Evolutionary conservation across 2,329 filamentous ascomycete species (phyloP).

Genomic region (Colletotrichum simmondsii): DNA sequence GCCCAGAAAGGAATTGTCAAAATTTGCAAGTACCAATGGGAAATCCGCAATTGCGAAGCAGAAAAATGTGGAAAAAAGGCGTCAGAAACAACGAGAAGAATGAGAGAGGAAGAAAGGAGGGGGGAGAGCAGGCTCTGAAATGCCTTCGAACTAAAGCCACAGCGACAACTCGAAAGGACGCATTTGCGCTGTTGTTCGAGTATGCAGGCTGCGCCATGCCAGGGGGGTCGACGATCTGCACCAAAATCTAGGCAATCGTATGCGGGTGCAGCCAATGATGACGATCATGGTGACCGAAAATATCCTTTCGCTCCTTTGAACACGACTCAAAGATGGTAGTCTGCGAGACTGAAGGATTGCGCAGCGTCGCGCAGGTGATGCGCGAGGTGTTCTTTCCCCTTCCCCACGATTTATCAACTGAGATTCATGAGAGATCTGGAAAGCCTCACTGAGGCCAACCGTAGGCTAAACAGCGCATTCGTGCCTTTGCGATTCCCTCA

Average conservation of each 20-base stretch:
- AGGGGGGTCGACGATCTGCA: not conserved
- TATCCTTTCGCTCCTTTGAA: not conserved
- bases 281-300: conserved; percentile 1
- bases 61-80: not conserved
- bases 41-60: conserved; percentile 6
- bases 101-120: not conserved
- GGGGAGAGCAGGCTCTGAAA: not conserved
- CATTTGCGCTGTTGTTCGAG: conserved; percentile 20
- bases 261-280: conserved; percentile 8
- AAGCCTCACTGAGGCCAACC: not conserved
- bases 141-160: not conserved
- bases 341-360: not conserved
- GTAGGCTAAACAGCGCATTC: conserved; percentile 14
- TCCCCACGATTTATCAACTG: not conserved
- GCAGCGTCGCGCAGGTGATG: conserved; percentile 14
- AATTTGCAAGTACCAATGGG: not conserved
- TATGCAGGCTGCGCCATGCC: conserved; percentile 20
- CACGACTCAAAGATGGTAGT: not conserved
- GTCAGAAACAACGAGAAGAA: not conserved
- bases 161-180: conserved; percentile 7
- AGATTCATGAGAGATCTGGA: not conserved
- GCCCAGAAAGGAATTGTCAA: too few relatives aligned
- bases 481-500: conserved; percentile 15
- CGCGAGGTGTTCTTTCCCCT: not conserved
- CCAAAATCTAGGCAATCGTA: not conserved